Evolutionary conservation across 2,329 filamentous ascomycete genomes (phyloP).

Genomic region (Colletotrichum cereale): DNA sequence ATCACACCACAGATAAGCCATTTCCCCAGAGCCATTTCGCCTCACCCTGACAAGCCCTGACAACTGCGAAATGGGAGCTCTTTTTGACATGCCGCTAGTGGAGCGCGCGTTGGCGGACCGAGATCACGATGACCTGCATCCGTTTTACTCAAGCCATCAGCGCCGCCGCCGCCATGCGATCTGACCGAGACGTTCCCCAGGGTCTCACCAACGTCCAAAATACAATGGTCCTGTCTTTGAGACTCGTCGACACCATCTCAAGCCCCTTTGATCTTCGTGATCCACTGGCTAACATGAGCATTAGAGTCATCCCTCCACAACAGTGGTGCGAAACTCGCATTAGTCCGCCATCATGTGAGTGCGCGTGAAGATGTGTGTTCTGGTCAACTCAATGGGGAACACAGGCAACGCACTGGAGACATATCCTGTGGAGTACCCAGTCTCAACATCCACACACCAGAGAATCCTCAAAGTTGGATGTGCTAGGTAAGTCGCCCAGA

Average conservation of each 20-base stretch:
- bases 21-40: conserved; percentile 1
- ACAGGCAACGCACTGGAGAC: conserved; percentile 18
- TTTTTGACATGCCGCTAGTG: conserved; percentile 32
- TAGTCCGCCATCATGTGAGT: conserved; percentile 41
- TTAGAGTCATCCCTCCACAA: conserved; percentile 36
- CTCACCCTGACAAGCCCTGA: conserved; percentile 15
- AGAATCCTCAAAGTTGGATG: background rate
- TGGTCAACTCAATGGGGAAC: conserved; percentile 26
- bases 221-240: background rate
- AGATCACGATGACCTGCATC: conserved; percentile 40
- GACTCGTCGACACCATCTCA: conserved; percentile 12
- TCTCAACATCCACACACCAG: conserved; percentile 6
- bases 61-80: conserved; percentile 15
- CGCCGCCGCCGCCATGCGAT: conserved; percentile 36
- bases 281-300: conserved; percentile 27
- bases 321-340: conserved; percentile 36
- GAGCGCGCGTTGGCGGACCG: conserved; percentile 26
- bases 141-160: conserved; percentile 36
- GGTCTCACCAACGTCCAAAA: background rate
- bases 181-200: conserved; percentile 24
- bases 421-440: conserved; percentile 12
- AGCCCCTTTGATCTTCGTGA: background rate
- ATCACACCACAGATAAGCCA: conserved; percentile 28
- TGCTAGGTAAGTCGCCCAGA: conserved; percentile 16
- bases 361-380: conserved; percentile 26